Conservation (phyloP, 768 basidiomycete species). For the Termitomyces titanicus region DNA sequence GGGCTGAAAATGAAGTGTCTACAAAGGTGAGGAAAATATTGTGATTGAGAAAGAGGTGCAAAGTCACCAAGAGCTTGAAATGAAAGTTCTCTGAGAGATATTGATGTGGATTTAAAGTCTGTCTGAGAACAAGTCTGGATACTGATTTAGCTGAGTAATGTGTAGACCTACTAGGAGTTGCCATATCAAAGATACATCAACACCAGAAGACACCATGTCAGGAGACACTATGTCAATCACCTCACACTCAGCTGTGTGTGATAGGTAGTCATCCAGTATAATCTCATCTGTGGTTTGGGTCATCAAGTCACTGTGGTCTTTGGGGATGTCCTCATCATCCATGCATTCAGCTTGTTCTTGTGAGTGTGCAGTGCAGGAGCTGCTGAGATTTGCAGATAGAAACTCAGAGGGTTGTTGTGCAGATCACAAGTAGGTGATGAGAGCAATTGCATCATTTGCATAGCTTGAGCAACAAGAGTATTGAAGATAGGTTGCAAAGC, state of each 20-base stretch:
- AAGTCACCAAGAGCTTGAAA: too few relatives aligned
- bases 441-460: neutral
- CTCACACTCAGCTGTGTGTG: neutral
- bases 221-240: neutral
- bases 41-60: too few relatives aligned
- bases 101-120: too few relatives aligned
- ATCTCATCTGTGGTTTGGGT: neutral
- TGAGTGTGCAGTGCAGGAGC: too few relatives aligned
- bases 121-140: neutral
- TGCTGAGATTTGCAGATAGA: neutral
- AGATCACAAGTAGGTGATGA: neutral
- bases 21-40: too few relatives aligned
- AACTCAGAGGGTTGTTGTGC: neutral
- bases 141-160: neutral
- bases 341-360: neutral
- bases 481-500: neutral
- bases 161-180: neutral
- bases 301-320: neutral
- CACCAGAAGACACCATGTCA: too few relatives aligned
- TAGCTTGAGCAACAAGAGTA: neutral
- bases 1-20: too few relatives aligned
- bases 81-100: too few relatives aligned
- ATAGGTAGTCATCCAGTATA: neutral
- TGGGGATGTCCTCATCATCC: neutral
- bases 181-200: neutral